Base-by-base conservation (phyloP, 2,329 filamentous ascomycete genomes). In the Tympanopsis confertula region DNA sequence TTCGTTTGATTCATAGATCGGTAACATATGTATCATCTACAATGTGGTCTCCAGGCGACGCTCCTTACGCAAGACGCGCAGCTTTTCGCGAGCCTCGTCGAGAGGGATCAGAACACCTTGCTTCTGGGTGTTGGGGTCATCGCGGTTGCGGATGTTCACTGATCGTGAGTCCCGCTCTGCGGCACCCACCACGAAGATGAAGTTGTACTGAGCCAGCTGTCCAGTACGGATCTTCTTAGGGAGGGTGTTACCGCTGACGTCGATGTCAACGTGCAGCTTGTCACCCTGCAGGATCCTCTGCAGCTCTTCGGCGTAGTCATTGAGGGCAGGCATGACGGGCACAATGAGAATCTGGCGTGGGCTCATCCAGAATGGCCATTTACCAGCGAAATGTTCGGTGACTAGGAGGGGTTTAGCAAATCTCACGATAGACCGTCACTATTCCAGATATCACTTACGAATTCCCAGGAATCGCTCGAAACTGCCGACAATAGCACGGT, bases 381-480 rank as follows among this genome's bases (percentile, higher is more conserved):
- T 69, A 38, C 68, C 68, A 37, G 59, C 68, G 43, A 71, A 72
- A 50, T 72, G 68, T 53, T 72, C 68, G 24, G 62, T 71, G 36
- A 72, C 10, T n/a, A n/a, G n/a, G n/a, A n/a, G n/a, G n/a, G n/a
- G n/a, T n/a, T n/a, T n/a, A n/a, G n/a, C n/a, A n/a, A n/a, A n/a
- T n/a, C n/a, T n/a, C n/a, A n/a, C n/a, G n/a, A n/a, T n/a, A n/a
- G n/a, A n/a, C n/a, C n/a, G n/a, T n/a, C n/a, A n/a, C n/a, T n/a
- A n/a, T n/a, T n/a, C n/a, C n/a, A n/a, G n/a, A n/a, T n/a, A n/a
- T n/a, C n/a, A n/a, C n/a, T n/a, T n/a, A n/a, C n/a, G 56, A 38
- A 72, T 72, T 41, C 63, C 68, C 44, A 71, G 69, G 55, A 72
- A 72, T 42, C 68, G 68, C 53, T 72, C 68, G 44, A 71, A 70